phyloP scores from a whole-genome alignment of 2,329 filamentous ascomycete genomes.

The Tolypocladium ophioglossoides region DNA sequence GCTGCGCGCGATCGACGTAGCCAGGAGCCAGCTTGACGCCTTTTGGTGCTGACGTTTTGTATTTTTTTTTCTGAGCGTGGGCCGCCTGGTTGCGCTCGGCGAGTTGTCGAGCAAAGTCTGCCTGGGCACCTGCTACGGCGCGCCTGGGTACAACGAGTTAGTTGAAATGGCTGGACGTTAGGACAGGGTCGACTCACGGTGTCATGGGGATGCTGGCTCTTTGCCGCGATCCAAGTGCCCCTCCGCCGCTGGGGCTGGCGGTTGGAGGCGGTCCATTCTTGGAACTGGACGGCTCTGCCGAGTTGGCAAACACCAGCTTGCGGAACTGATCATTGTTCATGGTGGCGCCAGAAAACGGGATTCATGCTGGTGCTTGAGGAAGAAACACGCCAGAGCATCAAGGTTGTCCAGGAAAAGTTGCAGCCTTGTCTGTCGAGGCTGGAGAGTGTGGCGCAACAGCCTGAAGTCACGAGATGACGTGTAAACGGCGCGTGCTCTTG shows the following conservation, averaged over 20 bases:
- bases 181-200: constrained; percentile 47
- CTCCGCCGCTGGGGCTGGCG: constrained; percentile 20
- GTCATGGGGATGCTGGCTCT: constrained; percentile 87
- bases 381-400: background rate
- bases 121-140: constrained; percentile 41
- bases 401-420: background rate
- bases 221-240: constrained; percentile 63
- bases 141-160: constrained; percentile 38
- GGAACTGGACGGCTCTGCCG: constrained; percentile 26
- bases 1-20: constrained; percentile 72
- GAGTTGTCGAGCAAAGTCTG: constrained; percentile 76
- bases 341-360: background rate
- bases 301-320: constrained; percentile 53
- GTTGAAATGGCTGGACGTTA: background rate
- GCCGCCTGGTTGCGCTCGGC: constrained; percentile 54
- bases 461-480: constrained; percentile 29
- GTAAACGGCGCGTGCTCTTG: constrained; percentile 15
- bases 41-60: constrained; percentile 70
- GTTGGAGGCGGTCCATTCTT: constrained; percentile 31
- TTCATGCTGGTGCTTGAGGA: background rate
- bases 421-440: constrained; percentile 11
- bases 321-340: constrained; percentile 99
- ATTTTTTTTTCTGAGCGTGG: constrained; percentile 60
- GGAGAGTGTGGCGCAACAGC: constrained; percentile 9
- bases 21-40: constrained; percentile 70